Percentiles rank a stretch among this genome's conserved stretches.
Conservation (phyloP, 139 green algal genomes). For the Edaphochlamys debaryana region DNA sequence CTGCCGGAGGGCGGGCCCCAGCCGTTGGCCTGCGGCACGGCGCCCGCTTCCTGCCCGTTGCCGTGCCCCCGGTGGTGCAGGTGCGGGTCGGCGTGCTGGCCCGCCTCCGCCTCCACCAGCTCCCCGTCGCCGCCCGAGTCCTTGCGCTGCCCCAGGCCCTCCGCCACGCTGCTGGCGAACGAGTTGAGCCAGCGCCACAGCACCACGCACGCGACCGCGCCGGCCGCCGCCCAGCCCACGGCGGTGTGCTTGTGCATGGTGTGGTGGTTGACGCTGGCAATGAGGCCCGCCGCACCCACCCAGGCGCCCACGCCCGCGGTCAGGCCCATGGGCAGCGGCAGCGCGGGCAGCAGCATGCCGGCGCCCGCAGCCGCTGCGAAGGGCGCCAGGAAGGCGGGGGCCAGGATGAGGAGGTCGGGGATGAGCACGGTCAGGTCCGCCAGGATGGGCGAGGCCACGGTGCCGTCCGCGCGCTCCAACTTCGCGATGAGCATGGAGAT, state of each 20-base stretch:
- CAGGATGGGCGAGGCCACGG: conserved; percentile 58
- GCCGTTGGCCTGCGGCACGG: background rate
- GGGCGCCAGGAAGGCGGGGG: conserved; percentile 28
- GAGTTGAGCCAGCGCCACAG: background rate
- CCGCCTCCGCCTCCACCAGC: background rate
- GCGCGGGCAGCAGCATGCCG: conserved; percentile 24
- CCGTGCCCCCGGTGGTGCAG: background rate
- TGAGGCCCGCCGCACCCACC: background rate
- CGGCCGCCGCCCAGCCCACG: conserved; percentile 8
- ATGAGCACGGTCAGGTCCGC: conserved; percentile 34
- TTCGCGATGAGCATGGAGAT: conserved; percentile 81
- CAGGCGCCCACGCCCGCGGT: conserved; percentile 25
- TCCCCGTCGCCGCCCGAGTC: background rate
- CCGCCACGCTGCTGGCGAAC: background rate
- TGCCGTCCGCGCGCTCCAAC: conserved; percentile 77
- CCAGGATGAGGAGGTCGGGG: conserved; percentile 39
- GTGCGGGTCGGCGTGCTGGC: background rate
- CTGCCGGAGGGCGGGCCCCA: too few relatives aligned
- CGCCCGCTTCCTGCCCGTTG: background rate
- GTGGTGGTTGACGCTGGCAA: background rate
- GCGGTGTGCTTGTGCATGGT: background rate
- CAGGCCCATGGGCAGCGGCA: conserved; percentile 34
- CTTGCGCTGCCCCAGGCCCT: background rate
- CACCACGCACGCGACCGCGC: conserved; percentile 1
- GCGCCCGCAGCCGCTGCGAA: background rate